Base-by-base conservation (phyloP, 2,329 filamentous ascomycete species). In the Trichophyton equinum region DNA sequence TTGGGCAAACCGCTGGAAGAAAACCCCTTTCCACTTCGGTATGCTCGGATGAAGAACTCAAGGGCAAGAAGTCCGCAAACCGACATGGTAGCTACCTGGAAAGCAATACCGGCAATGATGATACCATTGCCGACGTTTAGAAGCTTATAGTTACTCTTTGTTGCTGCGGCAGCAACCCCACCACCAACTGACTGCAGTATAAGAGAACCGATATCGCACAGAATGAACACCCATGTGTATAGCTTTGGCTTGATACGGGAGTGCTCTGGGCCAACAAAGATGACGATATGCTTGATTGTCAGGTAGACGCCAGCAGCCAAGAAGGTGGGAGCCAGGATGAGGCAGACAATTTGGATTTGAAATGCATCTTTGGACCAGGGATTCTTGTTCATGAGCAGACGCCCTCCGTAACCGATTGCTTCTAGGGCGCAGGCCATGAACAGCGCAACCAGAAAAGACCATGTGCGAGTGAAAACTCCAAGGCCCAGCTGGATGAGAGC, bases 181-280 rank as follows among this genome's bases (percentile, higher is more conserved):
- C 83, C 82, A 11, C 82, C 82, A 6, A 75, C 76, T 3, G 80
- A 81, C 68, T 85, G 83, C 3, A 85, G 71, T 11, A 82, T 64
- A n/a, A 86, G 76, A n/a, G 79, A 81, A 59, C 82, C 65, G 47
- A 85, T 64, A 64, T 85, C 83, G 66, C 79, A 82, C n/a, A 73
- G 67, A 64, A 85, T 80, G 71, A 85, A 85, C 62, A 84, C 77
- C 69, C 78, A 78, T 9, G 82, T 83, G 68, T 83, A 84, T 59
- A 77, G 73, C 4, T 72, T 70, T 5, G 79, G 77, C 46, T 73
- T 74, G 59, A 81, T 72, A 27, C 74, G 73, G 22, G 78, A 80
- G 63, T 78, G 71, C 57, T 78, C 69, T 1, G 73, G 69, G 4
- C 82, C 82, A 60, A 83, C 81, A 57, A 76, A 75, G n/a, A 81